phyloP scores from a whole-genome alignment of 192 early-diverging fungal species.

The Coemansia sp. region DNA sequence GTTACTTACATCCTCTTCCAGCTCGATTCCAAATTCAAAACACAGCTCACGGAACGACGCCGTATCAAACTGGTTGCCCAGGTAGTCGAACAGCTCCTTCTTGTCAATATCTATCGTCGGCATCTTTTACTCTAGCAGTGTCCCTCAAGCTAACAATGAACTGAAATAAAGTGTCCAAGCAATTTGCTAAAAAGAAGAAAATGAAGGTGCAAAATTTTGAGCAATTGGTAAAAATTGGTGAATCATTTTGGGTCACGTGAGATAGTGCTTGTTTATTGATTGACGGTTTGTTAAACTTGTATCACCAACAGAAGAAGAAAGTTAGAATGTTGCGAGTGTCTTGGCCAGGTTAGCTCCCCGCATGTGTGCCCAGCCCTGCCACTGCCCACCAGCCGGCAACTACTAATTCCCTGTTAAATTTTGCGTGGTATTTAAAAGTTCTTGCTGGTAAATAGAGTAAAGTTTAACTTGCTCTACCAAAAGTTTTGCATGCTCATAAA shows the following conservation, averaged over 20 bases:
- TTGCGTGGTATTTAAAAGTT: too few species aligned
- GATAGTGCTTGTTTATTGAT: too few species aligned
- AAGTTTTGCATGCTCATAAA: too few species aligned
- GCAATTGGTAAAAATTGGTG: conserved; percentile 11
- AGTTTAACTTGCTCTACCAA: too few species aligned
- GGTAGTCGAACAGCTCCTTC: conserved; percentile 77
- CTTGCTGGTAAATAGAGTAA: too few species aligned
- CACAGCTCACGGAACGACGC: conserved; percentile 96
- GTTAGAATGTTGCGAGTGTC: too few species aligned
- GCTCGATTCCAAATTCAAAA: conserved; percentile 98
- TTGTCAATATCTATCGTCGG: conserved; percentile 96
- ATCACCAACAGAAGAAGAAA: too few species aligned
- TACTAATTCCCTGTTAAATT: too few species aligned
- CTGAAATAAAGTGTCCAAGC: conserved; percentile 1
- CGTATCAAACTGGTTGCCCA: conserved; percentile 70
- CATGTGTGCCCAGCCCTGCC: too few species aligned
- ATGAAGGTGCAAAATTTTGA: conserved; percentile 1
- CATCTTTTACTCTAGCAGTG: conserved; percentile 57
- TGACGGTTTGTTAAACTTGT: too few species aligned
- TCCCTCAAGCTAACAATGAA: background rate
- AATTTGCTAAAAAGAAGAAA: conserved; percentile 7
- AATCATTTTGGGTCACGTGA: conserved; percentile 15
- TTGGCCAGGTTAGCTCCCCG: too few species aligned
- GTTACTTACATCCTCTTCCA: conserved; percentile 87
- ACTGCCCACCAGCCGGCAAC: too few species aligned